phyloP scores from a whole-genome alignment of 208 protist species.

The Crithidia mellificae region DNA sequence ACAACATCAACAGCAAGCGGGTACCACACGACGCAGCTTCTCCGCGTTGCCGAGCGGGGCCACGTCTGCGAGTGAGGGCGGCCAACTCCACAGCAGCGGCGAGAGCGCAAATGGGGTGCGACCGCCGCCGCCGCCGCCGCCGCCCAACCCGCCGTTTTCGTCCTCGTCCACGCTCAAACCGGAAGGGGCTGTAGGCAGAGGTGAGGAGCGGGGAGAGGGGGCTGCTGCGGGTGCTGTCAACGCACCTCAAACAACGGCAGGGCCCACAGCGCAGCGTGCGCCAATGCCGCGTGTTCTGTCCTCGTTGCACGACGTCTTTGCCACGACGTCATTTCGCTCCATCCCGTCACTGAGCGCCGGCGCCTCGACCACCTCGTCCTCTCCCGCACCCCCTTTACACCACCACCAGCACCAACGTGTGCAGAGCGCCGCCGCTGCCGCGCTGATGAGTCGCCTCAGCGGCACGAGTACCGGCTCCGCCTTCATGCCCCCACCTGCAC shows the following conservation, averaged over 20 bases:
- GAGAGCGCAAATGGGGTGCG: neutral
- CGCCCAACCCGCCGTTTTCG: neutral
- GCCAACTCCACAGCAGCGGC: neutral
- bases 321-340: constrained; percentile 6
- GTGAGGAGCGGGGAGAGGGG: neutral
- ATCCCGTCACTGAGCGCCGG: neutral
- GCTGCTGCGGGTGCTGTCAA: too few species aligned
- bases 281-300: constrained; percentile 5
- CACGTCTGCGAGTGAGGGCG: neutral
- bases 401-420: constrained; percentile 3
- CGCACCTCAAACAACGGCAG: constrained; percentile 3
- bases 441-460: neutral
- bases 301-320: constrained; percentile 1
- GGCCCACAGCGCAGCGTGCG: neutral
- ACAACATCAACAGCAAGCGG: neutral
- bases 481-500: neutral
- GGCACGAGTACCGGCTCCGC: neutral
- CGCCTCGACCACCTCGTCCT: neutral
- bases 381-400: neutral
- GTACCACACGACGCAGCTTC: neutral
- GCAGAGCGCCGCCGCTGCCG: neutral
- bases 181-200: neutral
- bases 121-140: neutral
- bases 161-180: constrained; percentile 2
- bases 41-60: neutral